These are phyloP conservation scores for Suillus paluster DNA, from an alignment of 768 basidiomycete species.

Conservation along the genomic window DNA sequence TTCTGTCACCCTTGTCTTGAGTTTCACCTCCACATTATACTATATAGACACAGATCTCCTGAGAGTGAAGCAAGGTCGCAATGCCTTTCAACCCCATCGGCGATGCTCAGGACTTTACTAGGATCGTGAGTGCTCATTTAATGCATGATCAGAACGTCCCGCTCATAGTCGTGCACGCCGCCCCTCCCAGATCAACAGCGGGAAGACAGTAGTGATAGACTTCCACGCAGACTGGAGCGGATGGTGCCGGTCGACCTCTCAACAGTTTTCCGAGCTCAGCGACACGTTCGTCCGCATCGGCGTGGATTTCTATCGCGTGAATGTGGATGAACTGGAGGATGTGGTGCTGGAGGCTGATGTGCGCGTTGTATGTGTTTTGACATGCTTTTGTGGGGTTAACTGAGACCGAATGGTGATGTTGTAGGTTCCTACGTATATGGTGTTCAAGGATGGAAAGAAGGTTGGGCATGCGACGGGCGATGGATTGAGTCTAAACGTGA, in stretches of 20 bases:
- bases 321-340: slow-evolving; percentile 62
- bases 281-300: slow-evolving; percentile 31
- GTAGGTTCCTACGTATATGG: slow-evolving; percentile 33
- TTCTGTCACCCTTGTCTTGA: slow-evolving; percentile 5
- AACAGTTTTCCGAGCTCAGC: slow-evolving; percentile 22
- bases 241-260: slow-evolving; percentile 15
- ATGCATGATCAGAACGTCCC: background rate
- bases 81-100: slow-evolving; percentile 25
- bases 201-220: slow-evolving; percentile 28
- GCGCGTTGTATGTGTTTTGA: slow-evolving; percentile 52
- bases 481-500: slow-evolving; percentile 28
- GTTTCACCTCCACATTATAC: background rate
- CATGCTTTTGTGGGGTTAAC: background rate
- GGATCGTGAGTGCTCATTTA: slow-evolving; percentile 16
- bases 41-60: background rate
- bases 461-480: slow-evolving; percentile 30
- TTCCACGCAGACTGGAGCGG: slow-evolving; percentile 23
- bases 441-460: slow-evolving; percentile 34
- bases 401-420: background rate
- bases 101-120: slow-evolving; percentile 21
- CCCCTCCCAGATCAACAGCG: slow-evolving; percentile 29
- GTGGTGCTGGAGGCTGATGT: slow-evolving; percentile 64
- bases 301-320: slow-evolving; percentile 72
- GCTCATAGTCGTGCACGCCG: slow-evolving; percentile 1
- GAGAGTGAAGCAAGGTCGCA: background rate